A percentile compares a stretch with the other conserved stretches of the same genome.
These are phyloP conservation scores for Rubus parviflorus DNA, from an alignment of 306 rosid species.

Conservation along the genomic window DNA sequence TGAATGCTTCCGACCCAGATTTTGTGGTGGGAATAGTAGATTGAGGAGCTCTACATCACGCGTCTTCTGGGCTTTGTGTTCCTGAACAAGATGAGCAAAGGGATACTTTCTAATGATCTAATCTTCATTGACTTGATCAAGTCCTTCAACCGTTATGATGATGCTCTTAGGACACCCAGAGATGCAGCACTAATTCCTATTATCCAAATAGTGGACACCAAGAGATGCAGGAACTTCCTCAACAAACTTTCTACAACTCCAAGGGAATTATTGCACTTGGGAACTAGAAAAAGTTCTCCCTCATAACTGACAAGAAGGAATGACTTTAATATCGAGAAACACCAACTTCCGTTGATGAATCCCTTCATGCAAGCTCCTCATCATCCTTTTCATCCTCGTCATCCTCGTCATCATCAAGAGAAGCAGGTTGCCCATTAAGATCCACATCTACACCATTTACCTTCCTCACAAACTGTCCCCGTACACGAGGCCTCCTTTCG, in stretches of 20 bases:
- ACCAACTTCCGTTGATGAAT: constrained; percentile 37
- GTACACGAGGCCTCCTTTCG: constrained; percentile 85
- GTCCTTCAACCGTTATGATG: neutral
- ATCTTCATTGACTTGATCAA: constrained; percentile 10
- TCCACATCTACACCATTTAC: constrained; percentile 70
- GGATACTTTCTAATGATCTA: neutral
- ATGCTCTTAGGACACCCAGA: constrained; percentile 16
- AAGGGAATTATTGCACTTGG: constrained; percentile 17
- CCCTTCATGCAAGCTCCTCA: constrained; percentile 43
- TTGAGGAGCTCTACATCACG: constrained; percentile 20
- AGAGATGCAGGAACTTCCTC: constrained; percentile 21
- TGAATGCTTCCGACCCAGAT: neutral
- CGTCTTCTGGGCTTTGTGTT: constrained; percentile 11
- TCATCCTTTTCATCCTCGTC: constrained; percentile 55
- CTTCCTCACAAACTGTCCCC: constrained; percentile 94
- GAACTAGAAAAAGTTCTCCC: neutral
- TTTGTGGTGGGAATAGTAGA: constrained; percentile 11
- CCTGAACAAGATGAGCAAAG: neutral
- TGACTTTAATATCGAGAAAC: constrained; percentile 28
- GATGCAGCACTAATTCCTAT: constrained; percentile 24
- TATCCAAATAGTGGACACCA: constrained; percentile 9
- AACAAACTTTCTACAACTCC: neutral
- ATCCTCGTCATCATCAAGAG: constrained; percentile 63
- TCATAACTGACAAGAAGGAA: neutral
- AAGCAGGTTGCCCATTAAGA: constrained; percentile 82